These are phyloP conservation scores for Pisolithus microcarpus DNA, from an alignment of 768 basidiomycete species.

Conservation along the genomic window DNA sequence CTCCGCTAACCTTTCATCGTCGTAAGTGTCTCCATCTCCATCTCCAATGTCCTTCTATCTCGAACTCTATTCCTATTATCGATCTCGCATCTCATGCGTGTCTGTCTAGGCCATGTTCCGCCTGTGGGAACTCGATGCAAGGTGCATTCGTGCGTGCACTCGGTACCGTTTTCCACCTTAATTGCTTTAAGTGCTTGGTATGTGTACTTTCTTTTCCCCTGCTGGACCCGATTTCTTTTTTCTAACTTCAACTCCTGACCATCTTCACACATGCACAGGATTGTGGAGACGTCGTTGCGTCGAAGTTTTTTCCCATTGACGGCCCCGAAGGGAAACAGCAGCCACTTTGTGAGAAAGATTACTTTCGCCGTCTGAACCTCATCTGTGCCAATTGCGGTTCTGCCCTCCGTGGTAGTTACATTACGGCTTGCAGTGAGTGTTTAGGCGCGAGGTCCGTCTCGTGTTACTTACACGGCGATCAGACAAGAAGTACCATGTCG, in stretches of 20 bases:
- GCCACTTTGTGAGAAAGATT: slow-evolving; percentile 97
- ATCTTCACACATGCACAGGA: slow-evolving; percentile 47
- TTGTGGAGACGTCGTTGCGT: slow-evolving; percentile 92
- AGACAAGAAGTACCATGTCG: slow-evolving; percentile 99
- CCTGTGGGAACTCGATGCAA: slow-evolving; percentile 77
- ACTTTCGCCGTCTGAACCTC: slow-evolving; percentile 91
- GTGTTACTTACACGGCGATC: slow-evolving; percentile 14
- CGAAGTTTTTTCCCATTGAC: slow-evolving; percentile 98
- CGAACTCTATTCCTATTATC: slow-evolving; percentile 2
- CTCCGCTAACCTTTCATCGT: slow-evolving; percentile 48
- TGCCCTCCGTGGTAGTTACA: slow-evolving; percentile 94
- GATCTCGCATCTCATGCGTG: slow-evolving; percentile 7
- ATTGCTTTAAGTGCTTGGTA: slow-evolving; percentile 97
- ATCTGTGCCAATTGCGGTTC: slow-evolving; percentile 95
- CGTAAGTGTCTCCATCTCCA: slow-evolving; percentile 38
- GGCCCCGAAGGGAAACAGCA: slow-evolving; percentile 81
- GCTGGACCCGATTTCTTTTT: neutral
- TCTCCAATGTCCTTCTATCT: slow-evolving; percentile 3
- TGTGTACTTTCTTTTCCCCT: slow-evolving; percentile 22
- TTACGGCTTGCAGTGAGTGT: slow-evolving; percentile 93
- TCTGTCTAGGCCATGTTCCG: slow-evolving; percentile 54
- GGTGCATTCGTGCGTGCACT: slow-evolving; percentile 96
- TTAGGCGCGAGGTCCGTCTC: neutral
- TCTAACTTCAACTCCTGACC: neutral
- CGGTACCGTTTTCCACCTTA: slow-evolving; percentile 90